Evolutionary conservation across 768 basidiomycete species (phyloP), one percentile per base, ranked within the genome.

Genomic region (Xerocomus spinulosus): DNA sequence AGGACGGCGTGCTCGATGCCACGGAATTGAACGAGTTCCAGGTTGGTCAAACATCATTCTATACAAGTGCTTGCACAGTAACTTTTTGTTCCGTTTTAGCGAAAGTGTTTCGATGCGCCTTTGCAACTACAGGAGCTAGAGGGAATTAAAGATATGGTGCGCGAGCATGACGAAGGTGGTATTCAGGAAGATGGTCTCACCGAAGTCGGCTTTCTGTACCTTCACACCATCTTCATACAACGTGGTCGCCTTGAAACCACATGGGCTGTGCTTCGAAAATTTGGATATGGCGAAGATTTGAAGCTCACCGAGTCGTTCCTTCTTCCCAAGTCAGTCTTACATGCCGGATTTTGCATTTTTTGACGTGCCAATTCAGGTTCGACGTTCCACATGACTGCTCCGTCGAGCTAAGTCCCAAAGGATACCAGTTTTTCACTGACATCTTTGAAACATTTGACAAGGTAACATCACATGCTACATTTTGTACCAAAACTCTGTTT

Each of bases 191-290:
- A 76, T 50, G 93, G 91, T 15, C 73, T 99, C 51, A 97, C 94
- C 4, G 92, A 96, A 70, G 80, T 82, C 6, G 95, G 95, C 0
- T 97, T 97, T 70, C 68, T 97, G 32, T 94, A 89, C 62, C 81
- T 99, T 12, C 92, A 97, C 66, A 97, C 95, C 3, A 89, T 83
- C 55, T 99, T 99, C 70, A 96, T 99, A 46, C 95, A 95, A 69
- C 83, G 86, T 34, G 95, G 95, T 18, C 79, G 95, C 40, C 75
- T 95, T 52, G 95, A 99, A 67, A 98, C 95, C 23, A 98, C 95
- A 2, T 99, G 95, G 95, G 94, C 92, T 8, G 92, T 95, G 6
- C 75, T 99, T 55, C 75, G 94, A 52, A 91, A 83, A 62, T 97
- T 96, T 64, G 95, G 95, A 4, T 99, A 99, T 61, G 95, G 86